Conservation (phyloP, 176 grass and related monocot genomes). For the Carex littledalei region DNA sequence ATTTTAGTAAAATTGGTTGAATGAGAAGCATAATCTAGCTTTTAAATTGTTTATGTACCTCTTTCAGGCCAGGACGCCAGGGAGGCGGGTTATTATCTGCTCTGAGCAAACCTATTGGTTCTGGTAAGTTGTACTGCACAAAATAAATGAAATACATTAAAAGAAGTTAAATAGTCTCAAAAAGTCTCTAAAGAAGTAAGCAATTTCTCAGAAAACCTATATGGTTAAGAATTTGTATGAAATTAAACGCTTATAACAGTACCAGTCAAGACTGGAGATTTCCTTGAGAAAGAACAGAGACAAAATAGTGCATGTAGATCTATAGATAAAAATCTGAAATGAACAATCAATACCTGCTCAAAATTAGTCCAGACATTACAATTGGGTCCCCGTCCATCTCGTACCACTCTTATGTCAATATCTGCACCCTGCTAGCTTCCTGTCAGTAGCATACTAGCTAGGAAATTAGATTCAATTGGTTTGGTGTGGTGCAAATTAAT, state of each 20-base stretch:
- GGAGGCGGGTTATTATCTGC: conserved; percentile 93
- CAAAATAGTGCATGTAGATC: neutral
- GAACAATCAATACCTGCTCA: conserved; percentile 48
- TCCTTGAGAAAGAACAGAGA: neutral
- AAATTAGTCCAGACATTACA: conserved; percentile 99
- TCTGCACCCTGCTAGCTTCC: conserved; percentile 81
- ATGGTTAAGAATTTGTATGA: neutral
- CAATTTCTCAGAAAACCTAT: neutral
- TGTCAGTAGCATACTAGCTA: neutral
- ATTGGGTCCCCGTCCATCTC: conserved; percentile 86
- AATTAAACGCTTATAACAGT: neutral
- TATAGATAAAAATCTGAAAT: neutral
- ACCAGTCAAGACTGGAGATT: neutral
- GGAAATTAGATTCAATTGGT: neutral
- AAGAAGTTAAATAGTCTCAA: neutral
- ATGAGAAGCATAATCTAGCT: neutral
- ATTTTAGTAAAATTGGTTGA: neutral
- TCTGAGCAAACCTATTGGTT: conserved; percentile 65
- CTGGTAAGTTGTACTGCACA: conserved; percentile 88
- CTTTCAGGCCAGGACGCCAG: conserved; percentile 73
- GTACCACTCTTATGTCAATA: conserved; percentile 98
- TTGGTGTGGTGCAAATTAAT: neutral
- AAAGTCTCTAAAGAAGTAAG: neutral
- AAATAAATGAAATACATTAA: conserved; percentile 22
- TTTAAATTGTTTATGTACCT: conserved; percentile 41